These are phyloP conservation scores for Sporothrix schenckii DNA, from an alignment of 2,329 filamentous ascomycete species.

Conservation along the genomic window DNA sequence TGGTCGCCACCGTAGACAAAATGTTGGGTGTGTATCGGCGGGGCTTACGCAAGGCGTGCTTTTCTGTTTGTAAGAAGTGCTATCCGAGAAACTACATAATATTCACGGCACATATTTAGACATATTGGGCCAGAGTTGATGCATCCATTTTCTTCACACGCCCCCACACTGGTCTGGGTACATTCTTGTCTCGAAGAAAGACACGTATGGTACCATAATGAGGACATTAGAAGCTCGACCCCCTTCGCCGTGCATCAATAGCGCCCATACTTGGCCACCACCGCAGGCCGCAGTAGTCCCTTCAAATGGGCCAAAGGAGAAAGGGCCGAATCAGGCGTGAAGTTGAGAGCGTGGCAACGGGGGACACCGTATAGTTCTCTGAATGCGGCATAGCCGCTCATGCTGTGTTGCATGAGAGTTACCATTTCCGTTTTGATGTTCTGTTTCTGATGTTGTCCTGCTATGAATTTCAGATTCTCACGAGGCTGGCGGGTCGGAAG, in stretches of 20 bases:
- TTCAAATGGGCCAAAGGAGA: not conserved
- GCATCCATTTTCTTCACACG: not conserved
- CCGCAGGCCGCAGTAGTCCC: not conserved
- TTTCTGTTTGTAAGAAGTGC: too few relatives aligned
- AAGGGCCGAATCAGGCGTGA: too few relatives aligned
- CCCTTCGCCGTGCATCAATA: not conserved
- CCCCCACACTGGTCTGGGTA: not conserved
- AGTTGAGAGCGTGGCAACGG: not conserved
- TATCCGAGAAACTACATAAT: not conserved
- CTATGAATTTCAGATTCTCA: not conserved
- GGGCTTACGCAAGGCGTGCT: not conserved
- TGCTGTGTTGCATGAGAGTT: slow-evolving; percentile 21
- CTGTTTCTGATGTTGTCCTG: not conserved
- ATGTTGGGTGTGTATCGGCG: not conserved
- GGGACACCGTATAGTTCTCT: not conserved
- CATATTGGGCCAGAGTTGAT: not conserved
- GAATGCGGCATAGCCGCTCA: not conserved
- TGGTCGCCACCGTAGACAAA: slow-evolving; percentile 1
- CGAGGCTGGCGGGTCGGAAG: slow-evolving; percentile 8
- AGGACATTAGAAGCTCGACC: not conserved
- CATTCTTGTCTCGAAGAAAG: not conserved
- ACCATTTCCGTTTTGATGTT: not conserved
- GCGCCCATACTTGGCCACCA: slow-evolving; percentile 4
- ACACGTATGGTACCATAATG: slow-evolving; percentile 3
- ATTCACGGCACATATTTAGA: not conserved